Conservation (phyloP, 2,329 filamentous ascomycete genomes). For the Onygena corvina region DNA sequence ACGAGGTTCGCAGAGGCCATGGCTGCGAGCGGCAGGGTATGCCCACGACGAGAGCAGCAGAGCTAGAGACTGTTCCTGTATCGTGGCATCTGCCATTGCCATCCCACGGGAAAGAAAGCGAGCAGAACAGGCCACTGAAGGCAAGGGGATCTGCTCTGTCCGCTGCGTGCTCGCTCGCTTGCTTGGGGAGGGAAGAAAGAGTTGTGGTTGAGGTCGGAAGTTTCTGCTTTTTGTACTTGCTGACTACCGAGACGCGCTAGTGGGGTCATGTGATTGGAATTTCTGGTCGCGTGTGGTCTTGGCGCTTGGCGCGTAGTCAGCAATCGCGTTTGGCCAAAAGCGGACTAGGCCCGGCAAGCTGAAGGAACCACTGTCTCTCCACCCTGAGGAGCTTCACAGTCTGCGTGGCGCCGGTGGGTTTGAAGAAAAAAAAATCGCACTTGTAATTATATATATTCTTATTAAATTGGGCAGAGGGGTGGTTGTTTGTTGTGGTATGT, state of each 20-base stretch:
- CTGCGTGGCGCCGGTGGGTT: too few relatives aligned
- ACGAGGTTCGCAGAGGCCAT: conserved; percentile 34
- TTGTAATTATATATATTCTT: too few relatives aligned
- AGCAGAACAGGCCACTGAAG: neutral
- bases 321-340: neutral
- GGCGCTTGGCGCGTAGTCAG: neutral
- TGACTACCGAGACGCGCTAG: conserved; percentile 11
- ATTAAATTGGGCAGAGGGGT: too few relatives aligned
- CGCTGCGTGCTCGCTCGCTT: too few relatives aligned
- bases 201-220: conserved; percentile 1
- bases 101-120: neutral
- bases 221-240: conserved; percentile 8
- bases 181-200: neutral
- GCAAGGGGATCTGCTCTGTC: too few relatives aligned
- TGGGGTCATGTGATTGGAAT: conserved; percentile 4
- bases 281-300: neutral
- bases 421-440: too few relatives aligned
- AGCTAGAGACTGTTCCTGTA: neutral
- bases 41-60: neutral
- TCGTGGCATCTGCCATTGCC: conserved; percentile 3
- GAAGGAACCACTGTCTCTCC: too few relatives aligned
- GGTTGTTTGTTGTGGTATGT: too few relatives aligned
- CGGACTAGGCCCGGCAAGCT: too few relatives aligned
- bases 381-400: too few relatives aligned
- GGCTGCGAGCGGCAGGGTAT: conserved; percentile 14